Percentiles rank a stretch among this genome's conserved stretches.
Evolutionary conservation across 1,284 basidiomycete genomes (phyloP).

Genomic region (Apiotrichum porosum): DNA sequence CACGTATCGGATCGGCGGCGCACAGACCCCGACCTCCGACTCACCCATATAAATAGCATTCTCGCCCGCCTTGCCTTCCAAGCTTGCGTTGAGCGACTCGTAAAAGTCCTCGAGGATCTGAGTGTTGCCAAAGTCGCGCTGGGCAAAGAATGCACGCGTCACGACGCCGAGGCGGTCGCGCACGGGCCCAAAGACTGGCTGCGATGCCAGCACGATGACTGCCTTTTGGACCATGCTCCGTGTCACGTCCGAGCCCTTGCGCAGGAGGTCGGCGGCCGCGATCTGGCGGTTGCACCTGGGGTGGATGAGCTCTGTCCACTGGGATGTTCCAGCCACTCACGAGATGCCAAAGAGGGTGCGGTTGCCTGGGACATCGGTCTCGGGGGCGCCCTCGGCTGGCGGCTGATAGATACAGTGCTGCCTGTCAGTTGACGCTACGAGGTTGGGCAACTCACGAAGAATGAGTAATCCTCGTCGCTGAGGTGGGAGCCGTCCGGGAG

Average conservation of each 20-base stretch:
- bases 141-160: slow-evolving; percentile 81
- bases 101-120: slow-evolving; percentile 80
- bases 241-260: slow-evolving; percentile 81
- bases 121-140: slow-evolving; percentile 79
- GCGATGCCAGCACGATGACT: slow-evolving; percentile 86
- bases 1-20: neutral
- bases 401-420: slow-evolving; percentile 57
- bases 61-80: slow-evolving; percentile 42
- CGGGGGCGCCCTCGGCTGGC: slow-evolving; percentile 6
- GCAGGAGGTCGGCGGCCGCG: slow-evolving; percentile 69
- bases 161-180: slow-evolving; percentile 90
- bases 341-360: slow-evolving; percentile 89
- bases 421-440: slow-evolving; percentile 33
- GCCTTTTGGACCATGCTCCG: slow-evolving; percentile 97
- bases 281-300: slow-evolving; percentile 92
- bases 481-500: slow-evolving; percentile 95
- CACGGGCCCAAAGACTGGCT: slow-evolving; percentile 65
- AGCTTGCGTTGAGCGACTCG: slow-evolving; percentile 58
- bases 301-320: too few species aligned
- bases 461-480: slow-evolving; percentile 91
- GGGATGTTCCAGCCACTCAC: too few species aligned
- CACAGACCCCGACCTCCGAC: neutral
- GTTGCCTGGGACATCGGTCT: slow-evolving; percentile 39
- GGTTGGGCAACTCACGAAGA: slow-evolving; percentile 57
- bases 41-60: slow-evolving; percentile 46